Base-by-base conservation (phyloP, 2,329 filamentous ascomycete species). In the Monosporascus sp. region DNA sequence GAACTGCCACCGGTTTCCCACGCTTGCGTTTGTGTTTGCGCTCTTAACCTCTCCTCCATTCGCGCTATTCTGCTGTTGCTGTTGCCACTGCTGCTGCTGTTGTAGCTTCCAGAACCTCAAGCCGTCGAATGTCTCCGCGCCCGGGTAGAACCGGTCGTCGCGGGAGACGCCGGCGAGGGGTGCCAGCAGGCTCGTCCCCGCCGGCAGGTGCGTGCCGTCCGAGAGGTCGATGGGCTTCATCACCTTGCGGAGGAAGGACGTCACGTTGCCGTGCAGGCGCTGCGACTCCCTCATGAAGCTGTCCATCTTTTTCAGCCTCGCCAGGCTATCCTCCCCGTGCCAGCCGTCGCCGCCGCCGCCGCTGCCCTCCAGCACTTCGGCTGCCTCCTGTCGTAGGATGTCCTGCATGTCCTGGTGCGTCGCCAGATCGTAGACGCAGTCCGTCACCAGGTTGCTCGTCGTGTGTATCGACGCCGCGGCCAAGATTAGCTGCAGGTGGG, bases 391-490 rank as follows among this genome's bases (percentile, higher is more conserved):
- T 2, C 81, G 75, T 1, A 84, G 65, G 11, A 75, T 72, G 5
- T 77, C 68, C 37, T 79, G 65, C 58, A 78, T 71, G 31, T 82
- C 75, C 0, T 79, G 80, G 58, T 72, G 66, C 7, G 75, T 70
- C 0, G 74, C 75, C 3, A 86, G 63, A 52, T 79, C 76, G 60
- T 78, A 82, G 48, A 85, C 72, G 5, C 74, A 75, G 54, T 71
- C 81, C 2, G 75, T 77, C 0, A 72, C 58, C 0, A 74, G 70
- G 46, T 75, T 61, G 0, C 74, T 73, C 0, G 77, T 81, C 0
- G 78, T 80, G 54, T 80, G 76, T 27, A 82, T 80, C 2, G 78
- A 74, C 0, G 77, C 77, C 50, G 80, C 75, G 41, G 69, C 73
- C 8, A 80, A 58, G 0, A 66, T 63, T 3, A 79, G 67, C 60